A percentile compares a stretch with the other conserved stretches of the same genome.
Evolutionary conservation across 257 asterid species (phyloP).

Genomic region (Euphrasia confusa): DNA sequence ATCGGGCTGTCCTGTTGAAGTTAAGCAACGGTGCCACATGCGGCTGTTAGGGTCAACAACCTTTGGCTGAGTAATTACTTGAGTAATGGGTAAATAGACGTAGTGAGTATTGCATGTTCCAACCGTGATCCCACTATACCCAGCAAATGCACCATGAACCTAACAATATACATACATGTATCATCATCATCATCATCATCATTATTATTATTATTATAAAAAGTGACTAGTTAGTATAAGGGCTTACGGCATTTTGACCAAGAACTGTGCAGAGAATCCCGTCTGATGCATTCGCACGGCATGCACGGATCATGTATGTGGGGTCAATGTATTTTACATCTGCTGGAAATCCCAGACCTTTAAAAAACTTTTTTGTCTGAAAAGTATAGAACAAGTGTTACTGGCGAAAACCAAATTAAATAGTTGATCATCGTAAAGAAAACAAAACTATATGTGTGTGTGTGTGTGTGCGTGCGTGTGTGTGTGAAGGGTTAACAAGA

Average conservation of each 20-base stretch:
- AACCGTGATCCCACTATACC: constrained; percentile 95
- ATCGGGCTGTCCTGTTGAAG: constrained; percentile 98
- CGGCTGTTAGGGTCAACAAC: constrained; percentile 88
- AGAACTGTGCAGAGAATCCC: constrained; percentile 96
- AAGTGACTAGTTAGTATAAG: background rate
- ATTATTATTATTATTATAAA: too few relatives aligned
- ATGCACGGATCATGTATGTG: constrained; percentile 98
- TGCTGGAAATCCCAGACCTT: constrained; percentile 66
- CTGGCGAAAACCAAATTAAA: constrained; percentile 3
- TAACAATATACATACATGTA: constrained; percentile 23
- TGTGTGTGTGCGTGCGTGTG: background rate
- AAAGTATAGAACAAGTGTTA: constrained; percentile 19
- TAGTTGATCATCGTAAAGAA: background rate
- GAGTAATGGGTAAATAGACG: constrained; percentile 90
- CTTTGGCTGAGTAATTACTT: constrained; percentile 74
- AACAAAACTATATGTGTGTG: too few relatives aligned
- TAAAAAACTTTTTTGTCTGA: constrained; percentile 77
- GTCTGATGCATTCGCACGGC: constrained; percentile 99
- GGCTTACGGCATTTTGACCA: constrained; percentile 97
- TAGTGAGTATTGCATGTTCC: constrained; percentile 96
- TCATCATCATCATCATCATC: too few relatives aligned
- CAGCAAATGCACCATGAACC: constrained; percentile 99
- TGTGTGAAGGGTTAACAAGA: background rate
- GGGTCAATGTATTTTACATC: constrained; percentile 97
- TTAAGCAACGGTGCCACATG: constrained; percentile 99